Percentiles rank a stretch among this genome's conserved stretches.
phyloP scores from a whole-genome alignment of 1,139 yeast species.

The Komagataea norvegica region DNA sequence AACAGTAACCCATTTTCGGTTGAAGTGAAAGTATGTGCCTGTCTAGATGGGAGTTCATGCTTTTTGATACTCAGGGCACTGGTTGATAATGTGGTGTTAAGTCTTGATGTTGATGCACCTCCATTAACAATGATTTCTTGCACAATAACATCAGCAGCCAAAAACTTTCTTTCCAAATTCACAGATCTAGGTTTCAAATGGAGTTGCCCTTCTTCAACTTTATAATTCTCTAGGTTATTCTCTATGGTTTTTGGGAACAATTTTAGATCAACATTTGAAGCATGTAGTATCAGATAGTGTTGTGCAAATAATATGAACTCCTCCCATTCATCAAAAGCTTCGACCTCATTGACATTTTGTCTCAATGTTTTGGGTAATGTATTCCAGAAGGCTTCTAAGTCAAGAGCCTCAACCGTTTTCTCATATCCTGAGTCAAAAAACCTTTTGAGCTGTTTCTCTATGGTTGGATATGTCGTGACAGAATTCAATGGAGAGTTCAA shows the following conservation, averaged over 20 bases:
- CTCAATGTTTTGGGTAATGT: constrained; percentile 37
- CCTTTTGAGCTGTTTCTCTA: constrained; percentile 45
- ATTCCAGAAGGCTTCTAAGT: constrained; percentile 58
- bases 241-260: constrained; percentile 9
- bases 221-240: constrained; percentile 1
- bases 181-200: constrained; percentile 11
- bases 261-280: constrained; percentile 37
- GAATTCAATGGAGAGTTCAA: constrained; percentile 69
- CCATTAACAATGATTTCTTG: constrained; percentile 42
- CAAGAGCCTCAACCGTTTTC: constrained; percentile 43
- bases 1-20: constrained; percentile 33
- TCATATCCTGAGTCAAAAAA: constrained; percentile 46
- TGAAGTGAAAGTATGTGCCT: constrained; percentile 53
- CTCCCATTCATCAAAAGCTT: constrained; percentile 81
- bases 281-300: constrained; percentile 68
- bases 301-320: constrained; percentile 75
- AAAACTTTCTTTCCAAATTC: constrained; percentile 42
- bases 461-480: constrained; percentile 51
- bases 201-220: constrained; percentile 5
- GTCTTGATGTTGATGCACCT: constrained; percentile 49
- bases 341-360: constrained; percentile 44
- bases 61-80: constrained; percentile 4
- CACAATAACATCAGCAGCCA: constrained; percentile 37
- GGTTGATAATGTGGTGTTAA: constrained; percentile 23
- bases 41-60: constrained; percentile 36